A percentile compares a stretch with the other conserved stretches of the same genome.
These are phyloP conservation scores for Moesziomyces sp. DNA, from an alignment of 1,284 basidiomycete species.

Conservation along the genomic window DNA sequence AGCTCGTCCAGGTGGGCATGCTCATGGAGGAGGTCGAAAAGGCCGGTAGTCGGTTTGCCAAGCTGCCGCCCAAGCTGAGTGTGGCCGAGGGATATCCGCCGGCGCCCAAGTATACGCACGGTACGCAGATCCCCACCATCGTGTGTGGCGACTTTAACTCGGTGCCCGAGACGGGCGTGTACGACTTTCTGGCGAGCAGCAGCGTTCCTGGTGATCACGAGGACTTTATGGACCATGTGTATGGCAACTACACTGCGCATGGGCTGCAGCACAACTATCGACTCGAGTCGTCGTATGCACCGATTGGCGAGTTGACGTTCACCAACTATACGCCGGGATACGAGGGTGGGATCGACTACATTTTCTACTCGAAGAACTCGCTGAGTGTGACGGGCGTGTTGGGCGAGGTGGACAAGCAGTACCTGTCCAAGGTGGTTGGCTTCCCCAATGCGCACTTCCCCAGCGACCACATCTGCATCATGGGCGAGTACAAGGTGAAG, in stretches of 20 bases:
- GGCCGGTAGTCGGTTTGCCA: slow-evolving; percentile 84
- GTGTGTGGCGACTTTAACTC: slow-evolving; percentile 97
- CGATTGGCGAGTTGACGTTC: slow-evolving; percentile 73
- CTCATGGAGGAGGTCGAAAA: slow-evolving; percentile 93
- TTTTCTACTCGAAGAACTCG: slow-evolving; percentile 86
- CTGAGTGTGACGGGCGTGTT: slow-evolving; percentile 86
- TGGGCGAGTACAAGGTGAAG: slow-evolving; percentile 65
- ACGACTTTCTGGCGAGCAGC: slow-evolving; percentile 87
- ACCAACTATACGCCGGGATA: slow-evolving; percentile 87
- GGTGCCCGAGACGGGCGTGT: slow-evolving; percentile 85
- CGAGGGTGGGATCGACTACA: slow-evolving; percentile 82
- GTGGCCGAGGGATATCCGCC: slow-evolving; percentile 67
- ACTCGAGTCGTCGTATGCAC: slow-evolving; percentile 82
- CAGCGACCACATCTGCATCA: slow-evolving; percentile 65
- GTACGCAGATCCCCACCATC: slow-evolving; percentile 88
- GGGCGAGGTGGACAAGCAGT: slow-evolving; percentile 85
- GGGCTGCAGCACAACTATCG: slow-evolving; percentile 83
- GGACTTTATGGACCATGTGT: slow-evolving; percentile 91
- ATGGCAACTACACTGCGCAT: slow-evolving; percentile 91
- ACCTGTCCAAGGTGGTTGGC: slow-evolving; percentile 90
- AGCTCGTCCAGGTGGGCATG: slow-evolving; percentile 93
- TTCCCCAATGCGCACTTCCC: slow-evolving; percentile 98
- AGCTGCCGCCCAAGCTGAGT: slow-evolving; percentile 77
- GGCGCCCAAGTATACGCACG: slow-evolving; percentile 79
- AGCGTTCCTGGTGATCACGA: slow-evolving; percentile 76